Evolutionary conservation across 1,139 yeast genomes (phyloP), one percentile per base, ranked within the genome.

Genomic region (Debaryomyces sp.): DNA sequence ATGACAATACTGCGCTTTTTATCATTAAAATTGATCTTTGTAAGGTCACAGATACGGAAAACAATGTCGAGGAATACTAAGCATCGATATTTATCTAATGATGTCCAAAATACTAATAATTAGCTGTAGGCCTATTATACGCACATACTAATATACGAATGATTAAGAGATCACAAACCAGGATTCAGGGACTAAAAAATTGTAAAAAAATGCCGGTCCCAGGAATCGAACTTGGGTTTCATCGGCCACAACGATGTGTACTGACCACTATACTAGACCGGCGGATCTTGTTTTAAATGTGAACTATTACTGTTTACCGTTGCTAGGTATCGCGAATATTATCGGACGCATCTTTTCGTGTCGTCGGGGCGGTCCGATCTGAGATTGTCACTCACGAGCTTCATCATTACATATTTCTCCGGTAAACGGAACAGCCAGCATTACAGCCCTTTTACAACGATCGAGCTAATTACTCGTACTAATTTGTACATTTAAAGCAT

Each of bases 11-110:
- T 50, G 89, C 85, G 0, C 78, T 90, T 48, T 71, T 91, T 15
- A 71, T 88, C 49, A 84, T 91, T 38, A 77, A 76, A 55, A 75
- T 91, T 44, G 77, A 74, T 35, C 76, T 80, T 34, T 91, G 90
- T 34, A 87, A 86, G 61, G 89, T 90, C n/a, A 88, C 96, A 8
- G 97, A 91, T 60, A 80, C 84, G n/a, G 81, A 85, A 46, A 85
- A 89, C 67, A 82, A 88, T 53, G 80, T 87, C 29, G 71, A 75
- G 48, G 72, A 76, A 54, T 83, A 73, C 56, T 67, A 58, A 51
- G 32, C 23, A 34, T 17, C n/a, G 12, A 1, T 6, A 21, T n/a
- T 21, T 3, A 35, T 27, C 8, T 13, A 12, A 12, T 27, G 5
- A 1, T 26, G 12, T 26, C 12, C 12, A 26, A 26, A 27, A 5